Base-by-base conservation (phyloP, 1,284 basidiomycete species). In the Boletus hoseneyae region DNA sequence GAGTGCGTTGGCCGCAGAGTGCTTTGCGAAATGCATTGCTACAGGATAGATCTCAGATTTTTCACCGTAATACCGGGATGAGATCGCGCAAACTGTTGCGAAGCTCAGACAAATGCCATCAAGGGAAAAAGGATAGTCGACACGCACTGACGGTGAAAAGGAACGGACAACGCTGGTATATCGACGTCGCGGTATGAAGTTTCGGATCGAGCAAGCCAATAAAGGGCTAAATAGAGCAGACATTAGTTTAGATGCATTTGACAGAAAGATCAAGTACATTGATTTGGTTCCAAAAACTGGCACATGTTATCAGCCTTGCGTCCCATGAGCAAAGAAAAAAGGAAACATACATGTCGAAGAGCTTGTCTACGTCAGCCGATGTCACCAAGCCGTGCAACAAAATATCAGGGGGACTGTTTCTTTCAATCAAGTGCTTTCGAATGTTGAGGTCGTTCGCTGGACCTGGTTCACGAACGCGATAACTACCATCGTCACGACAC, bases 11-110 rank as follows among this genome's bases (percentile, higher is more conserved):
- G 87, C 86, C 2, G 87, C 88, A 0, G 87, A 84, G 52, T 85
- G 83, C 61, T 87, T 89, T 2, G 89, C 88, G 54, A 90, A 90
- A 64, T 90, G 88, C 89, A 91, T 91, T 9, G 87, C 88, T 55
- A 90, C 84, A 3, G 86, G 85, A 60, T 90, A 90, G 44, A 90
- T 84, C 62, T 88, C 84, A 0, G 85, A 84, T 60, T 88, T 90
- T 42, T 83, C 82, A 4, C 74, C 61, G 62, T 88, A 87, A 61
- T 87, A 89, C 19, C 88, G 74, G 0, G 86, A 88, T 0, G 88
- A 80, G 47, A 90, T 80, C 11, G 87, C 87, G 54, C 87, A 90
- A 38, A 91, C 87, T 89, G 21, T 29, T 27, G 12, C 6, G 33
- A 13, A 34, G 11, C 9, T 49, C 53, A 53, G 43, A 47, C 11